phyloP scores from a whole-genome alignment of 768 basidiomycete genomes.

The Pleurotus giganteus region DNA sequence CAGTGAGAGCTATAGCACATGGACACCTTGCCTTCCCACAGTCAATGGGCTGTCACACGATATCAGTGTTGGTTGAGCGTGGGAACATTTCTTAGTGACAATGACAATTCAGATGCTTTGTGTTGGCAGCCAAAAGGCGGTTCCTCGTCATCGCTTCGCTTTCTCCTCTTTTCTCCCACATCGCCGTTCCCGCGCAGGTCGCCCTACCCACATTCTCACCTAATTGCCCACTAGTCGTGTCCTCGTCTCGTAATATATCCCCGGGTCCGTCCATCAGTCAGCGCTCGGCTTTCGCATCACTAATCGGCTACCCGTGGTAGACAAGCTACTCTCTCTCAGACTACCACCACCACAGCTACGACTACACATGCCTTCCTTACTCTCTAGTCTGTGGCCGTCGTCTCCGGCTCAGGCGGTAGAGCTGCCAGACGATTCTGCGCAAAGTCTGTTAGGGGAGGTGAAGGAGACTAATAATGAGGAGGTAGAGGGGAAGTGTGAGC shows the following conservation, averaged over 20 bases:
- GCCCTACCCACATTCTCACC: not conserved
- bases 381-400: constrained; percentile 10
- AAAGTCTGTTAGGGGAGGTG: constrained; percentile 13
- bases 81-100: constrained; percentile 5
- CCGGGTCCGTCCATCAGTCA: not conserved
- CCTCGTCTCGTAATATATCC: not conserved
- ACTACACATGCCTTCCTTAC: constrained; percentile 6
- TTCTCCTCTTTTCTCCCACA: not conserved
- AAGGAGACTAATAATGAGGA: constrained; percentile 9
- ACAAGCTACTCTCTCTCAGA: not conserved
- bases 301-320: constrained; percentile 5
- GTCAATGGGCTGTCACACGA: not conserved
- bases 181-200: constrained; percentile 3
- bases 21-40: not conserved
- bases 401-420: constrained; percentile 16
- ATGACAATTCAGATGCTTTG: constrained; percentile 6
- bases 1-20: too few relatives aligned
- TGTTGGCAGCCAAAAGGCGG: constrained; percentile 7
- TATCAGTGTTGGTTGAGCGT: not conserved
- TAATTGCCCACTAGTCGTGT: not conserved
- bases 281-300: not conserved
- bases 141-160: not conserved
- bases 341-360: not conserved
- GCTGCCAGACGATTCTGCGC: constrained; percentile 14
- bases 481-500: constrained; percentile 61